Conservation (phyloP, 2,329 filamentous ascomycete species). For the Diaporthe velutina region DNA sequence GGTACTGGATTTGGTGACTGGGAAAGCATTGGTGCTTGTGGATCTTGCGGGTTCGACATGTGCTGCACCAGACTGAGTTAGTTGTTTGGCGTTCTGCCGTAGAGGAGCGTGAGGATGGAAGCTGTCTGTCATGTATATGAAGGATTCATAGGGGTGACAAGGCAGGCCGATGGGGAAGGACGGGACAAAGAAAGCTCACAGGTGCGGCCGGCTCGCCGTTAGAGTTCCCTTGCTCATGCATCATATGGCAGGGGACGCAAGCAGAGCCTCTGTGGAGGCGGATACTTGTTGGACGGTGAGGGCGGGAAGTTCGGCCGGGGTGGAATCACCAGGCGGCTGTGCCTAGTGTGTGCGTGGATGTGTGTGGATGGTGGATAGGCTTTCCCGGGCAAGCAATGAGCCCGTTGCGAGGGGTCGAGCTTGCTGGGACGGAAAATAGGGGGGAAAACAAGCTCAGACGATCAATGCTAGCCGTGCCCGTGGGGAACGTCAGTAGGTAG, state of each 20-base stretch:
- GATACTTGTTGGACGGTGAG: conserved; percentile 17
- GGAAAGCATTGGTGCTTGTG: conserved; percentile 37
- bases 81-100: not conserved
- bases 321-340: conserved; percentile 30
- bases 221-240: conserved; percentile 42
- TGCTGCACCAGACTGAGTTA: conserved; percentile 26
- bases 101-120: not conserved
- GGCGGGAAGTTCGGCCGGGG: conserved; percentile 21
- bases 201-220: conserved; percentile 37
- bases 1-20: conserved; percentile 55
- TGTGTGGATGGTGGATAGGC: conserved; percentile 20
- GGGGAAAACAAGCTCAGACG: conserved; percentile 18
- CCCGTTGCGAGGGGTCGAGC: conserved; percentile 14
- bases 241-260: conserved; percentile 36
- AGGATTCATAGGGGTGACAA: conserved; percentile 14
- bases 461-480: conserved; percentile 25
- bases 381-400: conserved; percentile 22
- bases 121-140: not conserved
- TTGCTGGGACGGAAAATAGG: conserved; percentile 14
- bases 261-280: conserved; percentile 21
- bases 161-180: not conserved
- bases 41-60: conserved; percentile 32
- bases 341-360: conserved; percentile 16
- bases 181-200: conserved; percentile 33
- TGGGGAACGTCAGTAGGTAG: not conserved